These are phyloP conservation scores for Sugiyamaella neomexicana DNA, from an alignment of 1,139 yeast genomes.

Conservation along the genomic window DNA sequence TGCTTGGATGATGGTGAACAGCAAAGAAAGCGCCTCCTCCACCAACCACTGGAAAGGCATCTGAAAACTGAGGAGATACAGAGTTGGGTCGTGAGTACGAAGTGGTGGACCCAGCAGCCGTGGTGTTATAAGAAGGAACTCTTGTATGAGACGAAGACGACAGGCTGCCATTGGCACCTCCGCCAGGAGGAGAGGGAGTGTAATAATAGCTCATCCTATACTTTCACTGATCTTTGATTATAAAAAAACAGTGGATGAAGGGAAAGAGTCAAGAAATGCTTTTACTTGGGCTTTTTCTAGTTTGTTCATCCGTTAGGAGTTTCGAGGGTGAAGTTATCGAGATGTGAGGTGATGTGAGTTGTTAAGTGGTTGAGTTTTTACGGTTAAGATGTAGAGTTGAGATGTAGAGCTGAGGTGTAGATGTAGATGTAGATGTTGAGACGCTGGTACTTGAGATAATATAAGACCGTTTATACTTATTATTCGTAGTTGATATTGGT, in stretches of 20 bases:
- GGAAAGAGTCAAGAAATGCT: neutral
- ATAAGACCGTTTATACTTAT: too few relatives aligned
- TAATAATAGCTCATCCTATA: conserved; percentile 23
- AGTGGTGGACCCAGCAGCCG: conserved; percentile 41
- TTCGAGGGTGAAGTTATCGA: neutral
- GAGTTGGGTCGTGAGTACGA: conserved; percentile 34
- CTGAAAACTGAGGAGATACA: conserved; percentile 36
- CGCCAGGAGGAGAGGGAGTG: conserved; percentile 22
- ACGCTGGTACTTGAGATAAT: too few relatives aligned
- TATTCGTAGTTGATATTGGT: neutral
- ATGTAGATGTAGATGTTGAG: too few relatives aligned
- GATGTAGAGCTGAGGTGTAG: too few relatives aligned
- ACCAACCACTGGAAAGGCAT: conserved; percentile 27
- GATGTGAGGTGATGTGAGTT: neutral
- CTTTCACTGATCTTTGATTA: neutral
- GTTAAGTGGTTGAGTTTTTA: neutral
- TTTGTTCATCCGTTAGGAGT: conserved; percentile 9
- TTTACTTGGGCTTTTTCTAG: conserved; percentile 7
- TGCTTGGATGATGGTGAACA: conserved; percentile 4
- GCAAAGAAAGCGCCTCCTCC: conserved; percentile 17
- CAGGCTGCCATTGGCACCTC: conserved; percentile 3
- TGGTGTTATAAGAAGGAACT: conserved; percentile 26
- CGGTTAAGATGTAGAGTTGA: too few relatives aligned
- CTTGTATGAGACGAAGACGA: neutral
- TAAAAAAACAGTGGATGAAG: conserved; percentile 5